Evolutionary conservation across 306 rosid species (phyloP), one percentile per base, ranked within the genome.

Genomic region (Corylus avellana): DNA sequence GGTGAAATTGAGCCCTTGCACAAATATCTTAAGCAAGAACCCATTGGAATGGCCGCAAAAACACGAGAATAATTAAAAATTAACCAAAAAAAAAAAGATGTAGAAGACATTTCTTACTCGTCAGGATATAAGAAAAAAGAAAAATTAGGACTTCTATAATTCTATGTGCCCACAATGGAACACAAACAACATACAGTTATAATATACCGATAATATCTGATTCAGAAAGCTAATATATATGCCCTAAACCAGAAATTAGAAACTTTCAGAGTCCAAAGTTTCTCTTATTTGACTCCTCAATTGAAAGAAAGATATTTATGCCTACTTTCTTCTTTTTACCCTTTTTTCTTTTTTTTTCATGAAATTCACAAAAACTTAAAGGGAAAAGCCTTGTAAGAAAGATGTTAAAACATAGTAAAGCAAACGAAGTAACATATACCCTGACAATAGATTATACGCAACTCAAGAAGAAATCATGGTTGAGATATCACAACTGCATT

Each of bases 21-120:
- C 17, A 59, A 9, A 1, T 59, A 59, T 27, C 37, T 25, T 11
- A 22, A 25, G 17, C 37, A 11, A 59, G 66, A 4, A 25, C 66
- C 66, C 66, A 59, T 59, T 59, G 66, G 66, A 59, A 22, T 59
- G 66, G 66, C 66, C 66, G 32, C 37, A 59, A 59, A 49, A 59
- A 59, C 25, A 59, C 11, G 9, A 25, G 16, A 22, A 54, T 18
- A 16, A 49, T 49, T 12, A 49, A 49, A 54, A 22, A 54, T 17
- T 17, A 18, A 50, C 13, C 17, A 12, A n/a, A 17, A 25, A 25
- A 9, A 22, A 59, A 59, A 12, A 22, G 66, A 11, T 25, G 66
- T 10, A 59, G 37, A 59, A 59, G 4, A 20, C 66, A 35, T 58
- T 58, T 22, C 66, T 58, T 25, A 58, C 4, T 58, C 10, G 66